Base-by-base conservation (phyloP, 371 early-diverging fungal species). In the Choanephora cucurbitarum region DNA sequence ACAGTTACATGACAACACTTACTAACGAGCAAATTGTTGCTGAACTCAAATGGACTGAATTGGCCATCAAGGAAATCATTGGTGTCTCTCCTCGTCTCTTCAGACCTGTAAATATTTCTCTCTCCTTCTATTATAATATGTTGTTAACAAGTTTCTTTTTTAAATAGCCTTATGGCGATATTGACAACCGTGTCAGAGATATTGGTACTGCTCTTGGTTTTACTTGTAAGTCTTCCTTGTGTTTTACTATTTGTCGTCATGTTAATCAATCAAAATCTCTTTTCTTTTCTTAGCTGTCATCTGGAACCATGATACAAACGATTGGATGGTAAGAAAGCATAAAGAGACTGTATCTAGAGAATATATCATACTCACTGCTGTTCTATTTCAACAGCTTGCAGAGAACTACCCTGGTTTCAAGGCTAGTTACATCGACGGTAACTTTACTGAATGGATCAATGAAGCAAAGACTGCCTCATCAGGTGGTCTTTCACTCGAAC, bases 21-120 rank as follows among this genome's bases (percentile, higher is more conserved):
- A 63, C 83, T 28, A 87, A 78, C 46, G 86, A 87, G 46, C 79
- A 83, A 60, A 76, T 91, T 37, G 79, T 89, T 41, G 87, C 87
- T 49, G 90, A 91, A 66, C 65, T 90, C 39, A 83, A 82, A 62
- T 88, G 83, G 83, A 86, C 80, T 11, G 87, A 82, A 62, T 58
- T 69, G 45, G 82, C 82, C 45, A 85, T 91, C 66, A 64, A 85
- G 60, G 80, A 80, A 23, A 77, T 83, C 40, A 85, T 79, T 43
- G 89, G 89, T 47, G 65, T 66, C 5, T 71, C 75, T 40, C 79
- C 75, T 54, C 64, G 66, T 42, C 67, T 71, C 19, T 75, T 75
- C 55, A 70, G 79, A 60, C 79, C 75, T 57, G 74, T 77, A 77
- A 57, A 57, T 46, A 31, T 54, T 19, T 15, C 15, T 49, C 7